Conservation (phyloP, 2,329 filamentous ascomycete genomes). For the Coccinonectria pachysandricola region DNA sequence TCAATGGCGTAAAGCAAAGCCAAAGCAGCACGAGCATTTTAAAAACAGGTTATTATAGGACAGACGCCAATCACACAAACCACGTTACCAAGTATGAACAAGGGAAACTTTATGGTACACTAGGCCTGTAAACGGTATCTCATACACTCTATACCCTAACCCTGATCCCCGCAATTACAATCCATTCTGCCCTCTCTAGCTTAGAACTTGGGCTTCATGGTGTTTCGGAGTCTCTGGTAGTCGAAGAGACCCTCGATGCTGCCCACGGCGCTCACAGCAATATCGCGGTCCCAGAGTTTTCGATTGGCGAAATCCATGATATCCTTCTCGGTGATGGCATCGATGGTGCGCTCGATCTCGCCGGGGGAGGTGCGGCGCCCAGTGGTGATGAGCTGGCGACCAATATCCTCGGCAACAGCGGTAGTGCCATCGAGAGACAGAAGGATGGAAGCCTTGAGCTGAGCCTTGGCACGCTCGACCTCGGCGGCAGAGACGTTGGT, state of each 20-base stretch:
- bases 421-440: slow-evolving; percentile 96
- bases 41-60: too few relatives aligned
- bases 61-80: slow-evolving; percentile 16
- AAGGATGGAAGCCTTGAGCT: slow-evolving; percentile 96
- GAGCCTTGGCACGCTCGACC: slow-evolving; percentile 96
- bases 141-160: slow-evolving; percentile 46
- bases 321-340: slow-evolving; percentile 85
- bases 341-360: slow-evolving; percentile 90
- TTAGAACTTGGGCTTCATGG: slow-evolving; percentile 75
- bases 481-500: slow-evolving; percentile 81
- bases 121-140: slow-evolving; percentile 42
- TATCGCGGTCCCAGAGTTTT: slow-evolving; percentile 95
- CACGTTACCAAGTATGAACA: slow-evolving; percentile 26
- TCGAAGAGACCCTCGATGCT: slow-evolving; percentile 78
- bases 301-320: slow-evolving; percentile 93
- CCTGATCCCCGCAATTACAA: slow-evolving; percentile 27
- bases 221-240: slow-evolving; percentile 69
- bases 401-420: slow-evolving; percentile 94
- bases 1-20: too few relatives aligned
- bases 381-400: slow-evolving; percentile 95
- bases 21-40: too few relatives aligned
- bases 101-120: slow-evolving; percentile 43
- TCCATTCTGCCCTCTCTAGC: slow-evolving; percentile 18
- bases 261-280: slow-evolving; percentile 88
- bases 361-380: slow-evolving; percentile 82